A percentile compares a stretch with the other conserved stretches of the same genome.
Conservation (phyloP, 2,329 filamentous ascomycete genomes). For the Hymenoscyphus fructigenus region DNA sequence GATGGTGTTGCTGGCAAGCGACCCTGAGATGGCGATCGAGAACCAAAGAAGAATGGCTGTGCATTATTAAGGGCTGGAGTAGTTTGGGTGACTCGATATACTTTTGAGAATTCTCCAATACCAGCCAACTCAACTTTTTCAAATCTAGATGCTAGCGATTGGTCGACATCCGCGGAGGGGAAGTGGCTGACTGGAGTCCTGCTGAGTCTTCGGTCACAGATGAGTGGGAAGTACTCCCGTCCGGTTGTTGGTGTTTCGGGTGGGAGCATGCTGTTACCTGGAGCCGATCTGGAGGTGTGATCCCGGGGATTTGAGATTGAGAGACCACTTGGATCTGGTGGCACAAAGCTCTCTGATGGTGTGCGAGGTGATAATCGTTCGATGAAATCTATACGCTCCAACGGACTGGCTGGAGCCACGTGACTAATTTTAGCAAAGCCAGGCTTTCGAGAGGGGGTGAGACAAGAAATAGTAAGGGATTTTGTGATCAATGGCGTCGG, state of each 20-base stretch:
- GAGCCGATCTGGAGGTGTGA: slow-evolving; percentile 23
- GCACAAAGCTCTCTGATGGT: slow-evolving; percentile 70
- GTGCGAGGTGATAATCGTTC: slow-evolving; percentile 66
- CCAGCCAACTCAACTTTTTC: slow-evolving; percentile 78
- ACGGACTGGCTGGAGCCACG: slow-evolving; percentile 59
- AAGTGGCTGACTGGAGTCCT: slow-evolving; percentile 70
- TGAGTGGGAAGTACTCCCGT: slow-evolving; percentile 53
- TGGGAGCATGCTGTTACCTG: slow-evolving; percentile 49
- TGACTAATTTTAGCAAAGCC: slow-evolving; percentile 53
- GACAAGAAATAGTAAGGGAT: slow-evolving; percentile 34
- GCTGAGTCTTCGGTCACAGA: slow-evolving; percentile 58
- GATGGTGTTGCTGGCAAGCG: slow-evolving; percentile 53
- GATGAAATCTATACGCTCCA: slow-evolving; percentile 53
- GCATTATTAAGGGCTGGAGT: slow-evolving; percentile 41
- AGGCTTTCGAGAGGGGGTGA: slow-evolving; percentile 39
- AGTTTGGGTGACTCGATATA: slow-evolving; percentile 71
- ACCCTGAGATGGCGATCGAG: slow-evolving; percentile 47
- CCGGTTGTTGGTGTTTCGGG: slow-evolving; percentile 80
- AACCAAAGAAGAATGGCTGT: slow-evolving; percentile 40
- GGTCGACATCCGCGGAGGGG: slow-evolving; percentile 72
- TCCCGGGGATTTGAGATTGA: slow-evolving; percentile 70
- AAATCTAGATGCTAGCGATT: slow-evolving; percentile 72
- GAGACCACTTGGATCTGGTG: slow-evolving; percentile 77
- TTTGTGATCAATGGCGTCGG: slow-evolving; percentile 29
- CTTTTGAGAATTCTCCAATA: slow-evolving; percentile 88